Base-by-base conservation (phyloP, 1,284 basidiomycete species). In the Cutaneotrichosporon sp. region DNA sequence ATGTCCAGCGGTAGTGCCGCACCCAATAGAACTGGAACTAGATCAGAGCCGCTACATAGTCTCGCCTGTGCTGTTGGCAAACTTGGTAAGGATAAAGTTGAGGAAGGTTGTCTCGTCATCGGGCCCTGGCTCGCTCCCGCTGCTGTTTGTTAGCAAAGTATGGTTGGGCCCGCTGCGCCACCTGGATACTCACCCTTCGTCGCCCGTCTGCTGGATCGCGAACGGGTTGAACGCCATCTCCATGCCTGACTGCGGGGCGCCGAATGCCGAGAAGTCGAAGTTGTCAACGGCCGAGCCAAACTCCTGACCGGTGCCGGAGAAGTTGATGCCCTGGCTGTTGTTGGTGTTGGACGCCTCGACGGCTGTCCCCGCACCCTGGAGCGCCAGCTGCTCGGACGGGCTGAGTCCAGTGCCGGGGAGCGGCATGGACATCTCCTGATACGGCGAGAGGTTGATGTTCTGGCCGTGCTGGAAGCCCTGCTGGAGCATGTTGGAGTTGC, bases 151-250 rank as follows among this genome's bases (percentile, higher is more conserved):
- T n/a, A n/a, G n/a, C n/a, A n/a, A n/a, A n/a, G n/a, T n/a, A 37
- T 12, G 35, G 19, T 20, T 10, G 5, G 35, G 35, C 35, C 10
- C 3, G 20, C 11, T 16, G 22, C 20, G 38, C 24, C 38, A 7
- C n/a, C 1, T 3, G 16, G 1, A 0, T 3, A 64, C 70, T 66
- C 57, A 72, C 67, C 63, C 68, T 47, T 70, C 72, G 19, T 52
- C 54, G 38, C 51, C 55, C 25, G 70, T 70, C 50, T 75, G 74
- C 17, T 67, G 62, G 35, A 75, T 58, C 9, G 72, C 72, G 51
- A 75, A 75, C 9, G 74, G 74, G 55, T 75, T 75, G 62, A 75
- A 75, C 8, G 54, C 48, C 35, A 60, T 53, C 42, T 60, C 63
- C 51, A 53, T 49, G 29, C 45, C 59, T 19, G 51, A 45, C 51